Evolutionary conservation across 2,329 filamentous ascomycete genomes (phyloP), one percentile per base, ranked within the genome.

Genomic region (Aspergillus ustus): DNA sequence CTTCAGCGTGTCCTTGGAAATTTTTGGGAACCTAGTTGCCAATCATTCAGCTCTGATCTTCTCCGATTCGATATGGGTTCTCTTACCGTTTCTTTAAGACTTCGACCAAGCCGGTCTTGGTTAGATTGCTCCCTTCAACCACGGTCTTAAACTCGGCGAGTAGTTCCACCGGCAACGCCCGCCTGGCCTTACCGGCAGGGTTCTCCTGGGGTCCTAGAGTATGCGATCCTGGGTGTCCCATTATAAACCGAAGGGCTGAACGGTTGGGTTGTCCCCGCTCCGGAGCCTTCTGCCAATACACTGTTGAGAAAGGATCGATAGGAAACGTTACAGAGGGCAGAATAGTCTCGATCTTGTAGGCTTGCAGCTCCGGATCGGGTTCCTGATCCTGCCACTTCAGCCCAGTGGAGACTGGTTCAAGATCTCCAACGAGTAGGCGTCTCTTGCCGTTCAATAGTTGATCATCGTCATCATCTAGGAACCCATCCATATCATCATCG

Each of bases 401-500:
- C 0, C 94, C 95, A 3, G 88, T 92, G 72, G 85, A 91, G 46
- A 90, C 81, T 0, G 93, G 92, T 71, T 93, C 87, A 70, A 96
- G 83, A 66, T 91, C 88, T 31, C 88, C 87, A 34, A 81, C 85
- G 69, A 85, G 80, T 7, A 84, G 75, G 78, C 89, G 76, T 73
- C 85, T 80, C 81, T 85, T 84, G 75, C 82, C 66, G 77, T 81
- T 73, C 77, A 79, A 62, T 79, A 85, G 71, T 7, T 75, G 70
- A 76, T 95, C 91, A 57, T 96, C 91, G 6, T 91, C 91, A 69
- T 96, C 92, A 68, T 97, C 93, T 1, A 97, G 82, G 71, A 97
- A 97, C 19, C 88, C 93, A 4, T 92, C 91, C 88, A 97, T 90
- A 62, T 96, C 93, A 64, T 91, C 90, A 17, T 91, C 90, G n/a